Conservation (phyloP, 106 monocot genomes). For the Triglochin maritima region DNA sequence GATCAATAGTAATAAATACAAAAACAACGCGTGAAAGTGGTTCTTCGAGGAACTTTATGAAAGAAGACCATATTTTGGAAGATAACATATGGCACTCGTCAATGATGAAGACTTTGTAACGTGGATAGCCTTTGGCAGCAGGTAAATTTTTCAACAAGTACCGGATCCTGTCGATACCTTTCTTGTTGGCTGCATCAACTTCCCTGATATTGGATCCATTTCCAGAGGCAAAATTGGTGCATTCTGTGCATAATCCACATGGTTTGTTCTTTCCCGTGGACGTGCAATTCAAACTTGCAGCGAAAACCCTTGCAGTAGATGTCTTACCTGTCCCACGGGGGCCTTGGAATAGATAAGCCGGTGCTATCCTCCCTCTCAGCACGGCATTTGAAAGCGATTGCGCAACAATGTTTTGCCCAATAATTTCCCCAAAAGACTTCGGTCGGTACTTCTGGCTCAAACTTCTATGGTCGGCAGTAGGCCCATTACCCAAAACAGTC, state of each 20-base stretch:
- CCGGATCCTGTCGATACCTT: slow-evolving; percentile 29
- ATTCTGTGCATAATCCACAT: slow-evolving; percentile 50
- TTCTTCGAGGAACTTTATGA: slow-evolving; percentile 52
- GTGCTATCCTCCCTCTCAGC: slow-evolving; percentile 41
- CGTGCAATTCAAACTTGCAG: slow-evolving; percentile 62
- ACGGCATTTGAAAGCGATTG: slow-evolving; percentile 58
- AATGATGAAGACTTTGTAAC: slow-evolving; percentile 41
- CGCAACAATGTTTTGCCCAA: slow-evolving; percentile 63
- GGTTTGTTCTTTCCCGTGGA: slow-evolving; percentile 41
- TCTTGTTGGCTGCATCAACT: slow-evolving; percentile 37
- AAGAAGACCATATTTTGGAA: slow-evolving; percentile 40
- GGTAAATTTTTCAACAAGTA: slow-evolving; percentile 37
- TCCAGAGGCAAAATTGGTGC: slow-evolving; percentile 30
- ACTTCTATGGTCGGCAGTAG: slow-evolving; percentile 28
- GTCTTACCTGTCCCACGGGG: slow-evolving; percentile 70
- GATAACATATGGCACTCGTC: slow-evolving; percentile 65
- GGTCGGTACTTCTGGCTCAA: slow-evolving; percentile 49
- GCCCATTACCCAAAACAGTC: slow-evolving; percentile 16
- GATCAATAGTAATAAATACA: slow-evolving; percentile 52
- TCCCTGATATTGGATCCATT: slow-evolving; percentile 31
- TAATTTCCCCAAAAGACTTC: slow-evolving; percentile 46
- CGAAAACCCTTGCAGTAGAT: slow-evolving; percentile 50
- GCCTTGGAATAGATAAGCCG: slow-evolving; percentile 71
- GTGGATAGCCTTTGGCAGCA: slow-evolving; percentile 6
- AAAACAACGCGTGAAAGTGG: slow-evolving; percentile 41